phyloP scores from a whole-genome alignment of 345 rosid genomes.

The Euphorbia tirucalli region DNA sequence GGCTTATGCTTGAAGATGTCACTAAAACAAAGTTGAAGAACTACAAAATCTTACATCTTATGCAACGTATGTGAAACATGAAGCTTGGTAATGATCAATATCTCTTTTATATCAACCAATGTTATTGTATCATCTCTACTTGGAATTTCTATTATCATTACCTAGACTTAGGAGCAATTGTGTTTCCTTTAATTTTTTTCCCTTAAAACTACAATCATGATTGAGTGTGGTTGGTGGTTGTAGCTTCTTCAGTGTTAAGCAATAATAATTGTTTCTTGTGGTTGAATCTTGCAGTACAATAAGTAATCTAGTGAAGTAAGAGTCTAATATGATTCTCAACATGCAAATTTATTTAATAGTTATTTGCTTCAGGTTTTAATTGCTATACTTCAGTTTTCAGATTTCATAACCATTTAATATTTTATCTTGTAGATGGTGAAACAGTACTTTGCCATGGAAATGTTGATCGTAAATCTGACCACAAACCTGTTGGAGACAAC shows the following conservation, averaged over 20 bases:
- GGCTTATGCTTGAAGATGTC: slow-evolving; percentile 29
- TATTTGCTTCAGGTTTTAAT: not conserved
- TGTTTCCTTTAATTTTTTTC: no score
- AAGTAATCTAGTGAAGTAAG: not conserved
- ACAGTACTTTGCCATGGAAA: slow-evolving; percentile 35
- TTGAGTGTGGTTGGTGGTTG: not conserved
- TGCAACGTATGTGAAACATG: slow-evolving; percentile 45
- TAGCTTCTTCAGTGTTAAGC: not conserved
- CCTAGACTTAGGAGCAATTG: not conserved
- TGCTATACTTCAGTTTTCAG: not conserved
- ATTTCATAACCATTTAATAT: slow-evolving; percentile 12
- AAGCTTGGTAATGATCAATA: slow-evolving; percentile 46
- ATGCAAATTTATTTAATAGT: not conserved
- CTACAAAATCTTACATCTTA: slow-evolving; percentile 9
- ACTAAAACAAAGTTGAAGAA: slow-evolving; percentile 21
- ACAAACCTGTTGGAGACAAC: slow-evolving; percentile 33
- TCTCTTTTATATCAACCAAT: not conserved
- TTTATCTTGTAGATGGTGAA: slow-evolving; percentile 52
- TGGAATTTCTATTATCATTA: not conserved
- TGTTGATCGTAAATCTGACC: slow-evolving; percentile 29
- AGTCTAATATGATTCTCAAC: not conserved
- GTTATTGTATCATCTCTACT: not conserved
- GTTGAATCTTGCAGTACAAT: not conserved
- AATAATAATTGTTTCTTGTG: not conserved
- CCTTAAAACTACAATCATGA: not conserved